Evolutionary conservation across 2,329 filamentous ascomycete species (phyloP), one percentile per base, ranked within the genome.

Genomic region (Xylariaceae sp.): DNA sequence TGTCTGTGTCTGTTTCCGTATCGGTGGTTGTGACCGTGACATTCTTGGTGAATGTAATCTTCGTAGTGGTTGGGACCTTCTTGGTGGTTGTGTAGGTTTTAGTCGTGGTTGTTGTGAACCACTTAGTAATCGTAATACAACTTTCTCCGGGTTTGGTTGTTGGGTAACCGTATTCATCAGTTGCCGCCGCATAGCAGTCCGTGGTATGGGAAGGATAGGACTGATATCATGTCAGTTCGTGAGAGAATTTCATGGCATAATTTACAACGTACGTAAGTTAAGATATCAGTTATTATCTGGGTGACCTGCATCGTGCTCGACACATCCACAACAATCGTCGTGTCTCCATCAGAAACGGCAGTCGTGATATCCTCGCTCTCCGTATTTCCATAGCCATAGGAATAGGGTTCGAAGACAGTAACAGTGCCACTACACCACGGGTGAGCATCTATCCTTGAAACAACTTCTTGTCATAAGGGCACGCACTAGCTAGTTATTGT

Each of bases 401-500:
- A 58, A 24, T 48, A 29, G 23, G 60, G 62, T 33, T 47, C 35
- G 35, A 57, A 61, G 21, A 61, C 35, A 8, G 64, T 66, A 10
- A 59, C 58, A n/a, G 49, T 47, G 9, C 45, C 58, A 42, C 64
- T 66, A 35, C 4, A 42, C 16, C 11, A 15, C 18, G 21, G 7
- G 29, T 58, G 16, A 58, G 52, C n/a, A 46, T 42, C 4, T 49
- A 15, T 16, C 30, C 24, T 44, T 9, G 18, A 43, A 30, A 11
- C 24, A 59, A 56, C 43, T 33, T 48, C 55, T 45, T 48, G 13
- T 48, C 32, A 13, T 50, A 51, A 20, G 44, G 49, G n/a, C 20
- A 42, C 59, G 41, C 61, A 60, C 49, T 51, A 64, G 33, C 50
- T 55, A 20, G 58, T 63, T 30, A 57, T 50, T 10, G 57, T 61